phyloP scores from a whole-genome alignment of 129 eudicot species.

The Apium graveolens region DNA sequence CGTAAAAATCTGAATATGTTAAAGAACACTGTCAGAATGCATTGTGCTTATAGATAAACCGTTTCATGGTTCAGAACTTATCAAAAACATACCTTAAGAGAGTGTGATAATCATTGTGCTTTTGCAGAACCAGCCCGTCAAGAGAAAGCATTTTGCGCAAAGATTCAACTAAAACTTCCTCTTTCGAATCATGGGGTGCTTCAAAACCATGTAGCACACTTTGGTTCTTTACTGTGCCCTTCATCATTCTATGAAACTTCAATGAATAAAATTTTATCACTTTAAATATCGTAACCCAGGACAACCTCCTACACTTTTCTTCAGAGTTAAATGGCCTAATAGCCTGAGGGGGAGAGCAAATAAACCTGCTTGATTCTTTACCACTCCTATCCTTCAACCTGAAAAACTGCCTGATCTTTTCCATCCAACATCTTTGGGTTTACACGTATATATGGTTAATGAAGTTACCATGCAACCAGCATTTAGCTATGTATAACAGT shows the following conservation, averaged over 20 bases:
- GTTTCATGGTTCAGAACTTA: background rate
- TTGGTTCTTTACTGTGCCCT: conserved; percentile 12
- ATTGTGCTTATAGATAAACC: background rate
- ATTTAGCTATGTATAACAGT: background rate
- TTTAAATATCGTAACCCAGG: background rate
- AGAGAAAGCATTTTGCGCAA: conserved; percentile 40
- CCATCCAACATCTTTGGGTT: conserved; percentile 18
- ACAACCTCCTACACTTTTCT: conserved; percentile 14
- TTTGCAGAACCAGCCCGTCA: conserved; percentile 17
- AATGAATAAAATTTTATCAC: conserved; percentile 14
- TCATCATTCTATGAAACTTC: conserved; percentile 15
- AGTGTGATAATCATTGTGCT: conserved; percentile 39
- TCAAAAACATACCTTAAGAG: conserved; percentile 30
- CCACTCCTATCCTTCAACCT: conserved; percentile 2
- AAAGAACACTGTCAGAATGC: conserved; percentile 7
- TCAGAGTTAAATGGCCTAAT: conserved; percentile 17
- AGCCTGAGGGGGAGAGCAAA: conserved; percentile 15
- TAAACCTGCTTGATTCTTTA: conserved; percentile 12
- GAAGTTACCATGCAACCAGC: background rate
- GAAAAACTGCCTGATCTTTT: conserved; percentile 4
- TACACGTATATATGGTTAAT: conserved; percentile 7
- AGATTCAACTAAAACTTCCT: conserved; percentile 31
- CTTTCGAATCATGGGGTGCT: conserved; percentile 32
- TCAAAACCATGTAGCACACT: conserved; percentile 18
- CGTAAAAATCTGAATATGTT: conserved; percentile 41